These are phyloP conservation scores for Sequoiadendron giganteum DNA, from an alignment of 75 land plant species.

Conservation along the genomic window DNA sequence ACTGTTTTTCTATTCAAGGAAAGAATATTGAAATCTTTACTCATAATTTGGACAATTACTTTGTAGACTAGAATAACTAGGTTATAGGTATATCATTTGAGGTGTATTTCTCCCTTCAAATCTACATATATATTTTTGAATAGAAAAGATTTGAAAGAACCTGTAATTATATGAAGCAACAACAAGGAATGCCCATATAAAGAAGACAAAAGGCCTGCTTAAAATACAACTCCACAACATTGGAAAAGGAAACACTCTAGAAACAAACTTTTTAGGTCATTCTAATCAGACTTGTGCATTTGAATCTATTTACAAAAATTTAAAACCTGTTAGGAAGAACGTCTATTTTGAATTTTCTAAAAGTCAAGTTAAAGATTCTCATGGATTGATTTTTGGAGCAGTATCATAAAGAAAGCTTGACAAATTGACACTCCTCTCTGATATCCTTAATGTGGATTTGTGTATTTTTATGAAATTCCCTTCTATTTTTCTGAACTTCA, in stretches of 20 bases:
- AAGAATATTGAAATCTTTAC: not conserved
- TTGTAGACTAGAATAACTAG: not conserved
- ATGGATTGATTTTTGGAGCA: not conserved
- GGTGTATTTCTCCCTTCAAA: not conserved
- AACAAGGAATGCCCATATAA: not conserved
- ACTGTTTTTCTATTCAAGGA: not conserved
- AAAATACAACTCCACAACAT: not conserved
- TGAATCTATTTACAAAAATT: not conserved
- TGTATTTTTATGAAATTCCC: too few species aligned
- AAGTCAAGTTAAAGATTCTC: not conserved
- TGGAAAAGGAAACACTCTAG: not conserved
- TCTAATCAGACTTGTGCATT: not conserved
- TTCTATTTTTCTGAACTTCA: too few species aligned
- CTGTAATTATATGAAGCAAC: not conserved
- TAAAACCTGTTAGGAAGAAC: not conserved
- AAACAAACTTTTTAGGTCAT: not conserved
- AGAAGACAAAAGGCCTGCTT: not conserved
- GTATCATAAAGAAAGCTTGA: not conserved
- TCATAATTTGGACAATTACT: not conserved
- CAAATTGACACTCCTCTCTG: not conserved
- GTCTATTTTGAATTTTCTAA: not conserved
- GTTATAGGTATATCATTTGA: not conserved
- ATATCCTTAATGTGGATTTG: too few species aligned
- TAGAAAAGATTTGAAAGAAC: not conserved
- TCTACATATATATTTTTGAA: not conserved